Evolutionary conservation across 2,329 filamentous ascomycete species (phyloP), one percentile per base, ranked within the genome.

Genomic region (Diaporthe sp.): DNA sequence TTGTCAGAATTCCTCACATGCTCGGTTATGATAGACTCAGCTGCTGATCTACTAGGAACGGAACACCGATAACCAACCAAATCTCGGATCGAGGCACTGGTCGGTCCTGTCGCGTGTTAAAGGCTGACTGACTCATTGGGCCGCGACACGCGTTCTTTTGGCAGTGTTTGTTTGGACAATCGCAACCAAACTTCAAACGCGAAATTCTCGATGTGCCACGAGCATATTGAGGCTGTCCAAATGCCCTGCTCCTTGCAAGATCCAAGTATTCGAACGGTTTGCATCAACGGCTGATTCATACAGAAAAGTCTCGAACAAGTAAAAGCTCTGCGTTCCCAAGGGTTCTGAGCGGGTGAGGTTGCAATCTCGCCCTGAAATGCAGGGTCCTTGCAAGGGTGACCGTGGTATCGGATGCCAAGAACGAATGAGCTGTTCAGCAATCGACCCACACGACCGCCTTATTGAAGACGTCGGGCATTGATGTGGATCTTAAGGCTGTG

Each of bases 371-470:
- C 30, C 37, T 55, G 30, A 19, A 44, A 44, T 44, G 30, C 30
- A 6, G 39, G 50, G 37, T 19, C 30, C 25, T 69, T 35, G 2
- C 71, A 65, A 69, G 71, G 71, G n/a, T 72, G 7, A 69, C 51
- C 71, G 44, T 72, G 50, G 71, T 37, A 47, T 19, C 6, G 15
- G 63, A 39, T 53, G 63, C 63, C 63, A 53, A 68, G 63, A 13
- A 35, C 63, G 63, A 39, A 69, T 72, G 51, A 68, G 37, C 9
- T 68, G 44, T 56, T 12, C 50, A 44, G 47, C 1, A 32, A 32
- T 58, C 27, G 65, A 53, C 71, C 71, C 71, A 72, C 71, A 72
- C 27, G 42, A 47, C 71, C 65, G 71, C 71, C 71, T 72, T 61
- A 69, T 44, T 55, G 27, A 12, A 25, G 44, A 47, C 71, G 61